Base-by-base conservation (phyloP, 1,139 yeast species). In the Diutina sp. region DNA sequence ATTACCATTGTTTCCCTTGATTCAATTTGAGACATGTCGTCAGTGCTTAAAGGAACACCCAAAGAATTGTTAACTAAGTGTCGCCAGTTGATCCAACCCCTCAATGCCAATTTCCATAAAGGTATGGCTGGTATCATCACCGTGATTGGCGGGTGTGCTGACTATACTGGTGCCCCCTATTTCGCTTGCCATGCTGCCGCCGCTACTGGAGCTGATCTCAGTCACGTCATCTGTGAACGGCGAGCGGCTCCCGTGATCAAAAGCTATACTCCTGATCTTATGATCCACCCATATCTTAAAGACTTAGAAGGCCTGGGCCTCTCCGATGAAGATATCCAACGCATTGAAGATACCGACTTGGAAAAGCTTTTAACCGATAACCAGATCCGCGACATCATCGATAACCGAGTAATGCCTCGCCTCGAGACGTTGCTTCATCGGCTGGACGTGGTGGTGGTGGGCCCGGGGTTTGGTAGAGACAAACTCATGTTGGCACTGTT, bases 91-190 rank as follows among this genome's bases (percentile, higher is more conserved):
- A 75, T 93, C 16, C 98, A 96, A 55, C 97, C 97, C 8, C 72
- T 93, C 48, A 72, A 79, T 7, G 82, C 89, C 5, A 63, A 69
- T 7, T 86, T 87, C 67, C 87, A 93, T 70, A 93, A 93, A 67
- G 99, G 99, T 48, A 98, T 93, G 70, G 88, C 91, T 2, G 98
- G 98, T 4, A 77, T 90, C 59, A 76, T 93, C 4, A 90, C 85
- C 7, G 90, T 93, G 0, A 80, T 93, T 58, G 99, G 99, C 14
- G 99, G 99, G 1, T 85, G 95, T 67, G 95, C 88, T 66, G 97
- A 91, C 65, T 90, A 88, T 67, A 91, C 98, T 0, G 99, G 99
- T 0, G 99, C 99, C 0, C 99, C 99, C 1, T 93, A 77, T 71
- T 93, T 93, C 67, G 80, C 96, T 32, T 86, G 95, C 12, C 85